Evolutionary conservation across 805 yeast species (phyloP).

Genomic region (Candida sanyiensis): DNA sequence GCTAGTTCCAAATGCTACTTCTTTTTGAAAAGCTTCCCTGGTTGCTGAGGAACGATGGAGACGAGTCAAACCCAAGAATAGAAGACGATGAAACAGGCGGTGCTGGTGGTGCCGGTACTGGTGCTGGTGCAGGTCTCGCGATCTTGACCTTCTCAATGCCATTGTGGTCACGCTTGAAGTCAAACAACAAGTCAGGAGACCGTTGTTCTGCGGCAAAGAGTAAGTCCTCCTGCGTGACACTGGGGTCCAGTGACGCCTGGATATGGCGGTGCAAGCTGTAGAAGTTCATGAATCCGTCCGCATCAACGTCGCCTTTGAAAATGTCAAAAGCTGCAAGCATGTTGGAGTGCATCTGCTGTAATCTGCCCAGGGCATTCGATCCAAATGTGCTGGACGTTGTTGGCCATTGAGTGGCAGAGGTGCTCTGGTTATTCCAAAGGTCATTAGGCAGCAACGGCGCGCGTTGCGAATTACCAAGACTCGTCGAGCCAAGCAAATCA

Average conservation of each 20-base stretch:
- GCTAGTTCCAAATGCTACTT: conserved; percentile 7
- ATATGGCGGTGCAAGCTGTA: conserved; percentile 4
- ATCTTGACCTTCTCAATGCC: conserved; percentile 17
- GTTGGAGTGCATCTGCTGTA: conserved; percentile 10
- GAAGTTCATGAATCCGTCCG: conserved; percentile 10
- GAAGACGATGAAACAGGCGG: background rate
- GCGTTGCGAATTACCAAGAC: background rate
- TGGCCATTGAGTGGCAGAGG: background rate
- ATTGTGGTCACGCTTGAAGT: conserved; percentile 8
- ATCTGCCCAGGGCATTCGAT: background rate
- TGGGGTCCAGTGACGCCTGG: conserved; percentile 1
- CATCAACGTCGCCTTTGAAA: conserved; percentile 5
- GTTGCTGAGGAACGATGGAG: background rate
- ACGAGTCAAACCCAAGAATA: background rate
- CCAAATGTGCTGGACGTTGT: background rate
- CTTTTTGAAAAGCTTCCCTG: background rate
- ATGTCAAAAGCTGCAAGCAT: conserved; percentile 11
- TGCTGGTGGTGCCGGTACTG: too few relatives aligned
- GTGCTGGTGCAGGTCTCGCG: background rate
- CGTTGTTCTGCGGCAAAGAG: conserved; percentile 12
- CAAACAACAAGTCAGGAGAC: conserved; percentile 13
- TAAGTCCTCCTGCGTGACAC: conserved; percentile 9
- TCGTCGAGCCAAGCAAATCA: conserved; percentile 1
- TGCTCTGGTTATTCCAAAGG: conserved; percentile 1
- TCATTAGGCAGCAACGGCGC: background rate